Conservation (phyloP, 495 filamentous ascomycete genomes). For the Neurospora sp. region DNA sequence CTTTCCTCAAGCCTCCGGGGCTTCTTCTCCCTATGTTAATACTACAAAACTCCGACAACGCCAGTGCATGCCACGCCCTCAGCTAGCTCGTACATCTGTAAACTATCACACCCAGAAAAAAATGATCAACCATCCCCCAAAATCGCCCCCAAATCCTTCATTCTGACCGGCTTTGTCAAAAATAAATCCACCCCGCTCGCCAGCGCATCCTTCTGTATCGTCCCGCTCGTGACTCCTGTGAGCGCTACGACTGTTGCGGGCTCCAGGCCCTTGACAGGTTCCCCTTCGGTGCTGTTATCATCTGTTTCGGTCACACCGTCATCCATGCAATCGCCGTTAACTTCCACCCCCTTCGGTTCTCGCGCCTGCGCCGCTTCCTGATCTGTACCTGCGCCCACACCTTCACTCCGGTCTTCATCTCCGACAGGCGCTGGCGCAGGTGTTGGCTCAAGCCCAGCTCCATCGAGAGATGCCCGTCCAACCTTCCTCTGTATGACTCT, state of each 20-base stretch:
- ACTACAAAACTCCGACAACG: not conserved
- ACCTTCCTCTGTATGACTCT: not conserved
- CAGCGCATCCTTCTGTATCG: conserved; percentile 56
- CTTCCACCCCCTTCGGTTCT: not conserved
- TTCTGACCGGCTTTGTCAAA: conserved; percentile 57
- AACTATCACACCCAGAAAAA: not conserved
- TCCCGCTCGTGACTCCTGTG: conserved; percentile 54
- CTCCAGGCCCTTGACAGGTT: not conserved
- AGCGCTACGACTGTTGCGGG: conserved; percentile 46
- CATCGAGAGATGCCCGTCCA: not conserved
- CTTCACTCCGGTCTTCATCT: not conserved
- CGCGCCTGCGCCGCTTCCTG: not conserved
- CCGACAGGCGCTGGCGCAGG: not conserved
- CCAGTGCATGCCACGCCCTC: not conserved
- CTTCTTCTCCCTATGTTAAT: not conserved
- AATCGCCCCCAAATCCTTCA: conserved; percentile 23
- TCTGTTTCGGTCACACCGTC: not conserved
- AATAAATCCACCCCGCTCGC: conserved; percentile 61
- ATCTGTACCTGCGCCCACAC: not conserved
- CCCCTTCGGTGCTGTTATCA: not conserved
- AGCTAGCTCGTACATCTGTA: not conserved
- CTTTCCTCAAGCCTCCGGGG: not conserved
- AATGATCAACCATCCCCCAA: not conserved
- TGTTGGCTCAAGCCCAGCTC: not conserved
- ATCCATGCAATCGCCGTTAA: not conserved